Base-by-base conservation (phyloP, 2,329 filamentous ascomycete genomes). In the Pezicula rhizophila region DNA sequence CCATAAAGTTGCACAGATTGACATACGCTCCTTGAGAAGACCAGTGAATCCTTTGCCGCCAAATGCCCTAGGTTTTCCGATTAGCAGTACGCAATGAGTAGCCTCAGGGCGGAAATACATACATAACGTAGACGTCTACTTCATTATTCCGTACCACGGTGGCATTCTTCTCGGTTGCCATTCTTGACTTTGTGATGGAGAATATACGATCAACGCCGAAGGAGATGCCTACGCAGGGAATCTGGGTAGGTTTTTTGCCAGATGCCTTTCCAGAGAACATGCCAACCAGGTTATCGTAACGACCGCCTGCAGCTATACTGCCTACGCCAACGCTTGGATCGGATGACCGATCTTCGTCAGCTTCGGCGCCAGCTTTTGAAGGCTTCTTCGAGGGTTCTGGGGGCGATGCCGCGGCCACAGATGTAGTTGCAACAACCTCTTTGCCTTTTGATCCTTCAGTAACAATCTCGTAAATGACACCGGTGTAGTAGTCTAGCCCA, bases 151-250 rank as follows among this genome's bases (percentile, higher is more conserved):
- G 75, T 46, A 82, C 70, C 26, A 70, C 58, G 17, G 75, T 68
- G n/a, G 70, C 68, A 47, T 72, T 77, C 60, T 78, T 76, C 50
- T 80, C 79, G 49, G 77, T 79, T 53, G 80, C 81, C 65, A 89
- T 77, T 43, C 84, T 78, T 11, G 88, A 84, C 68, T 95, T 91
- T 56, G 85, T 89, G 63, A 96, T 91, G 59, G 87, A 89, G 71
- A 95, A 96, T 63, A 97, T 96, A 59, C 92, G 85, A 68, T 97
- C 92, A 43, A 96, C 89, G 48, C 92, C 92, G 64, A 97, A 96
- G 2, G 91, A 96, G 58, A 95, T 87, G 54, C 88, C 88, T 5
- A 93, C 87, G 59, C 88, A 92, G n/a, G 89, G 92, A 48, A 96
- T 89, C 64, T 91, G 84, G 18, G 75, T 31, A 31, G 28, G 28